Base-by-base conservation (phyloP, 2,329 filamentous ascomycete species). In the Fusarium pseudograminearum region DNA sequence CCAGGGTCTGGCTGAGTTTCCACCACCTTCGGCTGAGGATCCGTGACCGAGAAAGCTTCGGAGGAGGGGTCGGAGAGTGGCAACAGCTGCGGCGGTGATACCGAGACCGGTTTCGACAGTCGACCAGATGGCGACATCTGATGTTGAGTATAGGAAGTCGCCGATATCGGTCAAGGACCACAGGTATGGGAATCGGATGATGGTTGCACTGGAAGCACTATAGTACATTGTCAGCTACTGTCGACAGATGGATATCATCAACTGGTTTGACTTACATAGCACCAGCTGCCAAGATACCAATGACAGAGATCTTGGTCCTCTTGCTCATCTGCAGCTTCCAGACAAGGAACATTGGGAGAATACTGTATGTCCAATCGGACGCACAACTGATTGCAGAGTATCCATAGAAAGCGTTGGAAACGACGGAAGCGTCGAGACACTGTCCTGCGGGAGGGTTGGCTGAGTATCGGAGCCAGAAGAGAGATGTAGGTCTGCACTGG, bases 121-220 rank as follows among this genome's bases (percentile, higher is more conserved):
- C 2, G 80, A 83, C 82, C 82, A 84, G 57, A 84, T 80, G 20
- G 81, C 81, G 8, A 83, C 74, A 48, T 82, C 81, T 22, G 80
- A 77, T 20, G 80, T 81, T 38, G 80, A 77, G 76, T 80, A 83
- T 12, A 83, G 78, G 61, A 81, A 83, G 59, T 84, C 82, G 41
- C 73, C 65, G 26, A 78, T 77, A 8, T 78, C 69, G 34, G 76
- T 75, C 16, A 84, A 70, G 7, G 75, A 66, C 33, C 77, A 70
- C 28, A 83, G 78, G 65, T 82, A 84, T 1, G 80, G 76, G 48
- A 83, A 80, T 3, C 82, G 78, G 12, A 84, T 77, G 41, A 84
- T 79, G 6, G 82, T 83, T 7, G 82, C 82, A 30, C 78, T 77
- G 6, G 79, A 81, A 76, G 67, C 61, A 59, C 61, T 65, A 9